phyloP scores from a whole-genome alignment of 1,139 yeast genomes.

The Hyphopichia pseudoburtonii region DNA sequence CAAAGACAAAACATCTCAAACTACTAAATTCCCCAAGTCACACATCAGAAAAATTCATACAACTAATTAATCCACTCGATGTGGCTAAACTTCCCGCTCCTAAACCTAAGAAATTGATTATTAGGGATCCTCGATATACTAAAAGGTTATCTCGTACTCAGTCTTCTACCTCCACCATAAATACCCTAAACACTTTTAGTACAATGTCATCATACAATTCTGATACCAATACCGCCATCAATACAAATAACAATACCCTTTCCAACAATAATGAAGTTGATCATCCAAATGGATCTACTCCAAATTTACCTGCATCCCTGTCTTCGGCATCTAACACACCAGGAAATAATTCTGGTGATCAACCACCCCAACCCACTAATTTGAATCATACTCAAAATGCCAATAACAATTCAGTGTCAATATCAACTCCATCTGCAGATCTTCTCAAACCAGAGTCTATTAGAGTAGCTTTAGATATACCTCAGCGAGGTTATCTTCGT shows the following conservation, averaged over 20 bases:
- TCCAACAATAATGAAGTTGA: constrained; percentile 4
- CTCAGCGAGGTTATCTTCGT: constrained; percentile 69
- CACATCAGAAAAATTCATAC: constrained; percentile 55
- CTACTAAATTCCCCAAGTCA: constrained; percentile 28
- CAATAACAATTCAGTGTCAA: constrained; percentile 4
- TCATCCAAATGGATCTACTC: constrained; percentile 5
- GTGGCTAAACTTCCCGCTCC: constrained; percentile 66
- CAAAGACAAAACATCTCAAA: constrained; percentile 25
- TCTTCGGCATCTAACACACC: constrained; percentile 5
- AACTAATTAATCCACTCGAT: constrained; percentile 72
- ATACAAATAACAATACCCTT: background rate
- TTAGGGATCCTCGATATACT: constrained; percentile 45
- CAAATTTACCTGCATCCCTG: constrained; percentile 2
- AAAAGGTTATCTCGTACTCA: constrained; percentile 42
- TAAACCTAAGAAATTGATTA: constrained; percentile 62
- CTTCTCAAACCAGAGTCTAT: constrained; percentile 33
- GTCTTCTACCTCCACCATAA: constrained; percentile 53
- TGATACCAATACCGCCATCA: constrained; percentile 14
- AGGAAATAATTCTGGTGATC: constrained; percentile 3
- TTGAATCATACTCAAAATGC: constrained; percentile 5
- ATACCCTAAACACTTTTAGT: constrained; percentile 34
- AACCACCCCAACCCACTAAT: constrained; percentile 4
- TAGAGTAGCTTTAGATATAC: constrained; percentile 56
- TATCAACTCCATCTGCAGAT: constrained; percentile 6
- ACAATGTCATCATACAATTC: constrained; percentile 40